Percentiles rank a stretch among this genome's conserved stretches.
Evolutionary conservation across 2,329 filamentous ascomycete species (phyloP).

Genomic region (Colletotrichum gigasporum): DNA sequence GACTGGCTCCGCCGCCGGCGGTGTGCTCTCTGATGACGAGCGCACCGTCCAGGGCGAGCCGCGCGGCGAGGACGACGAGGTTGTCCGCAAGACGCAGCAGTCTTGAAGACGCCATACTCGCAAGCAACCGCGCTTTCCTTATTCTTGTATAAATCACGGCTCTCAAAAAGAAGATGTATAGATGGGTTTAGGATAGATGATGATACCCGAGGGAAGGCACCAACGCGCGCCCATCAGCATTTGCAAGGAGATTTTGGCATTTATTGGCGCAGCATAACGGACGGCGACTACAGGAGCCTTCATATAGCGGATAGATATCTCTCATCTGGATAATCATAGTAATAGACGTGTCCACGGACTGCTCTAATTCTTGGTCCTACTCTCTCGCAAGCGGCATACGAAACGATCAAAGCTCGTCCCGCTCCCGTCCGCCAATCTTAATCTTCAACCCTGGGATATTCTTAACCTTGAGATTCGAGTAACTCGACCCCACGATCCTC

Average conservation of each 20-base stretch:
- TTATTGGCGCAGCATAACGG: background rate
- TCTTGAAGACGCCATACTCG: too few relatives aligned
- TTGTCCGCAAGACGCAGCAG: background rate
- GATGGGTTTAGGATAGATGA: conserved; percentile 13
- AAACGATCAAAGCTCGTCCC: conserved; percentile 36
- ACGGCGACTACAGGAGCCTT: background rate
- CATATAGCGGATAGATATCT: conserved; percentile 7
- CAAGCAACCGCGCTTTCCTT: too few relatives aligned
- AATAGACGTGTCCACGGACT: conserved; percentile 11
- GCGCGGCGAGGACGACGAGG: conserved; percentile 12
- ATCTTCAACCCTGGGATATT: conserved; percentile 40
- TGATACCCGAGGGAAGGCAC: conserved; percentile 25
- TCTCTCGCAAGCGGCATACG: background rate
- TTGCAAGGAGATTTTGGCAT: conserved; percentile 25
- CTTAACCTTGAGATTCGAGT: conserved; percentile 35
- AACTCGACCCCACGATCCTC: conserved; percentile 35
- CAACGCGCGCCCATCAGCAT: conserved; percentile 18
- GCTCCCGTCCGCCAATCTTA: conserved; percentile 33
- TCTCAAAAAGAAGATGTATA: conserved; percentile 6
- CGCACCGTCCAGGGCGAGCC: conserved; percentile 21
- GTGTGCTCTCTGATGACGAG: conserved; percentile 30
- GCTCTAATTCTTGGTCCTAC: background rate
- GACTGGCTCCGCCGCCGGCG: background rate
- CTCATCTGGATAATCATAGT: conserved; percentile 14
- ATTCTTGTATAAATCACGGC: conserved; percentile 6